Base-by-base conservation (phyloP, 352 stramenopile species). In the Saprolegnia parasitica region DNA sequence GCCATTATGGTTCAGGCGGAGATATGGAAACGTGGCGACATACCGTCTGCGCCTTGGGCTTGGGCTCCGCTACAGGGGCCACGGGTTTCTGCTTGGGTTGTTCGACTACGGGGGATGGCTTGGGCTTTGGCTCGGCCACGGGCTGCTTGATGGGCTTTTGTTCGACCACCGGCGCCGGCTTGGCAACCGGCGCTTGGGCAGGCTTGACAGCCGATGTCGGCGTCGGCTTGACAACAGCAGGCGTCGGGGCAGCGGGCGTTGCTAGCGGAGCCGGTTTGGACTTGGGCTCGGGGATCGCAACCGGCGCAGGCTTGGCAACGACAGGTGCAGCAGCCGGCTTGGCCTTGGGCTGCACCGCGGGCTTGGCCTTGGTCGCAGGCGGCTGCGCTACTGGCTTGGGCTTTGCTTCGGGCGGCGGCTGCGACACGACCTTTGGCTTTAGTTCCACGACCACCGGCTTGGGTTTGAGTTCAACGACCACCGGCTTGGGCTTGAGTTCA, bases 391-490 rank as follows among this genome's bases (percentile, higher is more conserved):
- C 52, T 13, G 24, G 52, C n/a, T 60, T 60, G 24, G 52, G 35
- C 52, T 60, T 60, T 1, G 52, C 24, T 60, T 60, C 35, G 11
- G 52, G 24, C n/a, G 52, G 35, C 24, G 52, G 13, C 35, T 35
- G 52, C 3, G n/a, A n/a, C 35, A 40, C 24, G 24, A n/a, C 13
- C 24, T 8, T 58, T 8, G 39, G 8, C 39, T 46, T 46, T 15
- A 46, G 8, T 46, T 58, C 32, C 8, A 39, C 32, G 16, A 39
- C 52, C 23, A 58, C 23, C 8, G 52, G 8, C 16, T 60, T 60
- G 35, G 52, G 24, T 9, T 60, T 60, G 4, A 60, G 4, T 60
- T 60, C 52, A 24, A 60, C 52, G 8, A 60, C 52, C 3, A 60
- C 52, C 1, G 52, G 35, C 52, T 60, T 60, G 52, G 52, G 52